Percentiles rank a stretch among this genome's conserved stretches.
These are phyloP conservation scores for Globisporangium sylvaticum DNA, from an alignment of 352 stramenopile species.

Conservation along the genomic window DNA sequence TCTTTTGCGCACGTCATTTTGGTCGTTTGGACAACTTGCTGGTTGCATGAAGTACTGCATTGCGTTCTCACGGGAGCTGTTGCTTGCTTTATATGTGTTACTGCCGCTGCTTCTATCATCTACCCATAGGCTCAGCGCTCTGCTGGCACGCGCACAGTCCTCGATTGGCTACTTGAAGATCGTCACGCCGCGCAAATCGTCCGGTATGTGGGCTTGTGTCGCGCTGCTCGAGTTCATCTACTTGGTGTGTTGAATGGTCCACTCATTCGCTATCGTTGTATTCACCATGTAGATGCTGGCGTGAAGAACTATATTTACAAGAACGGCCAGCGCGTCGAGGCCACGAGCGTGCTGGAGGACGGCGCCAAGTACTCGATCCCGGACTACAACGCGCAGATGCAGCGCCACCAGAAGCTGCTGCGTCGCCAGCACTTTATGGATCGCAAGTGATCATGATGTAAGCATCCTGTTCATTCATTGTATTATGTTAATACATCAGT, in stretches of 20 bases:
- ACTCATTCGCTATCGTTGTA: neutral
- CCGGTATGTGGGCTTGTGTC: slow-evolving; percentile 31
- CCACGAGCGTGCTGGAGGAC: slow-evolving; percentile 35
- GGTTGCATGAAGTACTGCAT: neutral
- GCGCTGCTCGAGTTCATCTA: neutral
- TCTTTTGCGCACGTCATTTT: neutral
- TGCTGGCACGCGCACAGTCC: slow-evolving; percentile 77
- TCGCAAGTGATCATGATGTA: slow-evolving; percentile 41
- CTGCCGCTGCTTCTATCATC: neutral
- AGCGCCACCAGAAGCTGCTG: slow-evolving; percentile 72
- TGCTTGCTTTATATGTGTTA: neutral
- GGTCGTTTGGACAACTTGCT: neutral
- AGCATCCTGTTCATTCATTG: neutral
- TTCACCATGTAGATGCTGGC: slow-evolving; percentile 34
- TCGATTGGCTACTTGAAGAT: slow-evolving; percentile 86
- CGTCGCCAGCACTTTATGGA: slow-evolving; percentile 87
- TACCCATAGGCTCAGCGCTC: slow-evolving; percentile 42
- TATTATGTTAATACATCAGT: neutral
- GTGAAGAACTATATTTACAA: slow-evolving; percentile 82
- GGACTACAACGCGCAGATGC: slow-evolving; percentile 68
- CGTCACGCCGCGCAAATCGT: slow-evolving; percentile 61
- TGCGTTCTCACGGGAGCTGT: neutral
- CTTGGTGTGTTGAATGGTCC: no score
- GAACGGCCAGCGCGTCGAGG: slow-evolving; percentile 69
- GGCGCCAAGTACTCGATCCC: slow-evolving; percentile 64